Evolutionary conservation across 768 basidiomycete species (phyloP).

Genomic region (Zangia roseola): DNA sequence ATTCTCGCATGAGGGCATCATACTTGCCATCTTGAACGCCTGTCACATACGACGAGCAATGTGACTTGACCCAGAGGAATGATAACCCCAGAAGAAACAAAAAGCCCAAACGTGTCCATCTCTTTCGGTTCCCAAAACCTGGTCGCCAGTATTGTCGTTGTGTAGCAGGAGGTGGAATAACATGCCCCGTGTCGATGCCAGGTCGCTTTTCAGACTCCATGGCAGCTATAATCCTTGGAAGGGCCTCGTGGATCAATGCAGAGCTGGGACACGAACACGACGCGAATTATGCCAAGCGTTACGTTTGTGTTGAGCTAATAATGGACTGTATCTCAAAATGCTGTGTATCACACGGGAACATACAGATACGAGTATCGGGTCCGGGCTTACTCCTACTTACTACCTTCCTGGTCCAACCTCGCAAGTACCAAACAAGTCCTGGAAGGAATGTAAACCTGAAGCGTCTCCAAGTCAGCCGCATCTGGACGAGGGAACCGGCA

Average conservation of each 20-base stretch:
- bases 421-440: constrained; percentile 32
- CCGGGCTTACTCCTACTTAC: not conserved
- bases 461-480: not conserved
- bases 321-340: too few relatives aligned
- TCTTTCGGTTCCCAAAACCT: constrained; percentile 6
- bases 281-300: too few relatives aligned
- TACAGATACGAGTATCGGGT: too few relatives aligned
- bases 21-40: constrained; percentile 13
- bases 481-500: not conserved
- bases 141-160: constrained; percentile 4
- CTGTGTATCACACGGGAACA: too few relatives aligned
- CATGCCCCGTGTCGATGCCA: not conserved
- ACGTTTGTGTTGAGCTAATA: too few relatives aligned
- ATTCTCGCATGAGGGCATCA: constrained; percentile 14
- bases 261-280: too few relatives aligned
- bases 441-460: constrained; percentile 32
- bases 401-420: constrained; percentile 10
- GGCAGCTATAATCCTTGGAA: not conserved
- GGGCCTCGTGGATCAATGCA: not conserved
- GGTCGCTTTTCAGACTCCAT: constrained; percentile 23
- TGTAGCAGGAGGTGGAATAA: constrained; percentile 21
- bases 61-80: constrained; percentile 17
- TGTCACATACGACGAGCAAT: not conserved
- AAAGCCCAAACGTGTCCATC: constrained; percentile 12
- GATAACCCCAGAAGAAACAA: constrained; percentile 6